Evolutionary conservation across 345 rosid species (phyloP).

Genomic region (Balakata baccata): DNA sequence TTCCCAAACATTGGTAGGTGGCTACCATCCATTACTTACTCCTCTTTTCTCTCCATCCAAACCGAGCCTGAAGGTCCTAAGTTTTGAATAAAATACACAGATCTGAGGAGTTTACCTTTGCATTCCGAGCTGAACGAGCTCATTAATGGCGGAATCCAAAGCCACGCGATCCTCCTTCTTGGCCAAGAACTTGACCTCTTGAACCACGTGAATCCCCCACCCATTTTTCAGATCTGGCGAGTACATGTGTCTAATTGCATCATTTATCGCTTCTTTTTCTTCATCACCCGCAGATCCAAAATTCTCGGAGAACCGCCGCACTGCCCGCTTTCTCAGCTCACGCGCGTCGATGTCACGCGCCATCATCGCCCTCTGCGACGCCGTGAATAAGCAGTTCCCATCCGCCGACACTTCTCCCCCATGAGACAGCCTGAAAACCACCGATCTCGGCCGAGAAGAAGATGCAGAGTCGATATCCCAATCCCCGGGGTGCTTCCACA

Average conservation of each 20-base stretch:
- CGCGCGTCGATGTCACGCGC: constrained; percentile 77
- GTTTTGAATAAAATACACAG: not conserved
- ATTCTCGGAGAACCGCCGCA: constrained; percentile 64
- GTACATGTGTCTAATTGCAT: constrained; percentile 76
- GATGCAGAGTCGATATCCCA: constrained; percentile 20
- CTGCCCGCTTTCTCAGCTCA: constrained; percentile 62
- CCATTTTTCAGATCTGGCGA: constrained; percentile 97
- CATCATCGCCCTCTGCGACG: constrained; percentile 66
- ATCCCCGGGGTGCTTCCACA: constrained; percentile 79
- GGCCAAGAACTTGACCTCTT: constrained; percentile 82
- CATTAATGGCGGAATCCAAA: constrained; percentile 73
- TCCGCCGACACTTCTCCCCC: constrained; percentile 96
- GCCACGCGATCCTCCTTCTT: constrained; percentile 63
- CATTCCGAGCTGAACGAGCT: constrained; percentile 83
- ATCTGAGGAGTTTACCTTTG: constrained; percentile 49
- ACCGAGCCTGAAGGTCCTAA: not conserved
- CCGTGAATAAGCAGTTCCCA: constrained; percentile 96
- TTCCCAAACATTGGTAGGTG: too few species aligned
- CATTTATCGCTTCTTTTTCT: constrained; percentile 46
- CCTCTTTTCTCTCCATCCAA: too few species aligned
- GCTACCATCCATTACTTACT: too few species aligned
- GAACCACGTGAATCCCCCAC: constrained; percentile 96
- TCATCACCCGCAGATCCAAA: constrained; percentile 55
- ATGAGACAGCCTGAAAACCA: constrained; percentile 74
- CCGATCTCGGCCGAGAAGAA: constrained; percentile 26